These are phyloP conservation scores for Phytomonas serpens DNA, from an alignment of 208 protist genomes.

Conservation along the genomic window DNA sequence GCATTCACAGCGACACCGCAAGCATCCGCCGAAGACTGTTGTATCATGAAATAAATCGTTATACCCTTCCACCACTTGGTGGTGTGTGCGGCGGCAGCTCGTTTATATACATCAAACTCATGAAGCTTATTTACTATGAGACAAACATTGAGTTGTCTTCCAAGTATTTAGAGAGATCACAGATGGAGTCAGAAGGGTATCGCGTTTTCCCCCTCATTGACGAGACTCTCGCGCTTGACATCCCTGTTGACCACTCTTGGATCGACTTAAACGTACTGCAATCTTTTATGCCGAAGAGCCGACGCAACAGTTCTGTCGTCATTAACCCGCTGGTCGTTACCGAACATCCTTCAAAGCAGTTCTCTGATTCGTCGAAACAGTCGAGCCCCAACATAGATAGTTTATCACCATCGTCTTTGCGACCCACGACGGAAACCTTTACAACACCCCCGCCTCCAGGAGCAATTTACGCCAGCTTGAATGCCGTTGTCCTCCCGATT, in stretches of 20 bases:
- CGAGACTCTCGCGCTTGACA: slow-evolving; percentile 9
- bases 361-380: not conserved
- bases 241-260: not conserved
- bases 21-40: slow-evolving; percentile 48
- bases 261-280: not conserved
- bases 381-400: not conserved
- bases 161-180: slow-evolving; percentile 25
- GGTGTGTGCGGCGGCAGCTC: slow-evolving; percentile 32
- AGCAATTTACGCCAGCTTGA: not conserved
- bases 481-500: not conserved
- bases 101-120: slow-evolving; percentile 50
- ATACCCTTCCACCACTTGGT: slow-evolving; percentile 33
- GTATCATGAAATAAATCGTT: slow-evolving; percentile 33
- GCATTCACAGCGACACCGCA: slow-evolving; percentile 22
- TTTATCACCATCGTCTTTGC: not conserved
- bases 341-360: not conserved
- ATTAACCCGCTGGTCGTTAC: not conserved
- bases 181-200: slow-evolving; percentile 64
- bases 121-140: slow-evolving; percentile 43
- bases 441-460: not conserved
- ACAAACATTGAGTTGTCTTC: slow-evolving; percentile 48
- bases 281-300: not conserved
- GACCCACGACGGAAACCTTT: not conserved
- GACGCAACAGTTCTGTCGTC: not conserved
- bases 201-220: slow-evolving; percentile 61